phyloP scores from a whole-genome alignment of 2,329 filamentous ascomycete genomes.

The Aspergillus jensenii region DNA sequence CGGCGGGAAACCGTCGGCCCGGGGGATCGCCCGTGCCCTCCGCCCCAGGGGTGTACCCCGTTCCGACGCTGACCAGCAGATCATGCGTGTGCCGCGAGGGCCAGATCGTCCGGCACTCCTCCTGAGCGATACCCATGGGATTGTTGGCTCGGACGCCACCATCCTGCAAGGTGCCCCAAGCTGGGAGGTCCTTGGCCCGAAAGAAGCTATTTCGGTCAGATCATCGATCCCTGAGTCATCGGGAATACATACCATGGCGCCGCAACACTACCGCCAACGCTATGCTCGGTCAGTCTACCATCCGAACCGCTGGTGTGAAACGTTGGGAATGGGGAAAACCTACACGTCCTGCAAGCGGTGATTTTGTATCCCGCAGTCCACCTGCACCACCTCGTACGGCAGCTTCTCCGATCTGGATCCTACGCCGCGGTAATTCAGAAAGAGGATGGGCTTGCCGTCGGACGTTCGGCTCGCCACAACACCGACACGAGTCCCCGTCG shows the following conservation, averaged over 20 bases:
- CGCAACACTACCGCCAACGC: conserved; percentile 18
- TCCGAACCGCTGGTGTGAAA: background rate
- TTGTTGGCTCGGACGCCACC: conserved; percentile 26
- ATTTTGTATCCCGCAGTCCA: conserved; percentile 7
- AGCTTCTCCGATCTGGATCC: background rate
- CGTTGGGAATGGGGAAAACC: conserved; percentile 2
- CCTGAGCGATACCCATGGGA: conserved; percentile 19
- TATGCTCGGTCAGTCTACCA: background rate
- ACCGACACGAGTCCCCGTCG: conserved; percentile 8
- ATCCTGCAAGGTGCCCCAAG: conserved; percentile 20
- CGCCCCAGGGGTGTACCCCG: conserved; percentile 9
- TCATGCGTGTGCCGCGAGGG: conserved; percentile 16
- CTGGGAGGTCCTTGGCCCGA: conserved; percentile 11
- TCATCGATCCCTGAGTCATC: background rate
- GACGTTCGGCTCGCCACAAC: conserved; percentile 18
- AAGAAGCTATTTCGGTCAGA: conserved; percentile 20
- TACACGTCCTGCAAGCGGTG: conserved; percentile 16
- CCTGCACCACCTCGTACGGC: background rate
- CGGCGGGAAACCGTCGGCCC: background rate
- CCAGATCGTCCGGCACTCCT: conserved; percentile 21
- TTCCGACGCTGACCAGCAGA: conserved; percentile 23
- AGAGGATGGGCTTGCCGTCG: conserved; percentile 18
- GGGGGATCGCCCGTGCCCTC: background rate
- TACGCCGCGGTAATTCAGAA: conserved; percentile 19
- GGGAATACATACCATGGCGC: conserved; percentile 18